phyloP scores from a whole-genome alignment of 768 basidiomycete species.

The Lactifluus piperatus region DNA sequence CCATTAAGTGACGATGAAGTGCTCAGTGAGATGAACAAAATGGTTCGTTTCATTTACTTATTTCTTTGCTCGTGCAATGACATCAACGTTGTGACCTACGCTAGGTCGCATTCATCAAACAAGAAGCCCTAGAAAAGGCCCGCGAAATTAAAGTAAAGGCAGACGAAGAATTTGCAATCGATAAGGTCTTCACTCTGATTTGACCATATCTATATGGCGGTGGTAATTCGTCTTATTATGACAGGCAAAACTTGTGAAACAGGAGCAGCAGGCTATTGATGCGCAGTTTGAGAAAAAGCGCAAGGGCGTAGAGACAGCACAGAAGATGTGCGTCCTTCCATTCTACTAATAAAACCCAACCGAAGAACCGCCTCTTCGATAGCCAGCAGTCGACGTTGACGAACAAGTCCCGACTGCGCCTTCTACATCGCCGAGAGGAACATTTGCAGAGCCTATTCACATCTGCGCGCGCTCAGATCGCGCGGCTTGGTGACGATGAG shows the following conservation, averaged over 20 bases:
- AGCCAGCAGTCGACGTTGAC: slow-evolving; percentile 94
- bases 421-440: slow-evolving; percentile 88
- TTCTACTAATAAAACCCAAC: not conserved
- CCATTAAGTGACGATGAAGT: slow-evolving; percentile 94
- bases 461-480: slow-evolving; percentile 54
- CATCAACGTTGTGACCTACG: not conserved
- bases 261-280: slow-evolving; percentile 93
- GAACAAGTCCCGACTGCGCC: slow-evolving; percentile 88
- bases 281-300: slow-evolving; percentile 91
- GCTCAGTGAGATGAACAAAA: slow-evolving; percentile 96
- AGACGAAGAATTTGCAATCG: slow-evolving; percentile 97
- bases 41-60: slow-evolving; percentile 44
- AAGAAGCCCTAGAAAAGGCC: slow-evolving; percentile 96
- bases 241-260: slow-evolving; percentile 94
- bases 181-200: slow-evolving; percentile 53
- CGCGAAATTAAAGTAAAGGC: slow-evolving; percentile 96
- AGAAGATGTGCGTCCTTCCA: slow-evolving; percentile 74
- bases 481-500: slow-evolving; percentile 53
- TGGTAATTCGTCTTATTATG: not conserved
- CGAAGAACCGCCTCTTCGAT: not conserved
- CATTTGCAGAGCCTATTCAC: slow-evolving; percentile 84
- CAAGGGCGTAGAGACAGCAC: slow-evolving; percentile 87
- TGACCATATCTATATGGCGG: not conserved
- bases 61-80: slow-evolving; percentile 19
- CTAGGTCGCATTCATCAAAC: slow-evolving; percentile 93